Evolutionary conservation across 768 basidiomycete genomes (phyloP).

Genomic region (Tulasnella sp.): DNA sequence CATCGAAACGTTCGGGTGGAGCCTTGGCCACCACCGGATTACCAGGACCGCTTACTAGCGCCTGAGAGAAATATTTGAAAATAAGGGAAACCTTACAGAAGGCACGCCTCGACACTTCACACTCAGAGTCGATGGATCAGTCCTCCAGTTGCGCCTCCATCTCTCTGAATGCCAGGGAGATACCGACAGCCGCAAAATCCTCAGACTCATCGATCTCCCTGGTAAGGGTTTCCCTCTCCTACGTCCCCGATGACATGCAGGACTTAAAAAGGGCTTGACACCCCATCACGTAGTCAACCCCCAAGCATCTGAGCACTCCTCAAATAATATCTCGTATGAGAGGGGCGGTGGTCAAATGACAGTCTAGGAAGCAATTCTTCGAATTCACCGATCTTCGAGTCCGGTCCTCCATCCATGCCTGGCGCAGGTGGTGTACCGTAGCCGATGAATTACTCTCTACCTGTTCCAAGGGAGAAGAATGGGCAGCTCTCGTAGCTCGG

Average conservation of each 20-base stretch:
- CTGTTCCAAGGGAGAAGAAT: neutral
- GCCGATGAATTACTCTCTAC: neutral
- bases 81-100: neutral
- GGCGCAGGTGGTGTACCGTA: neutral
- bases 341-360: neutral
- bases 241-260: too few species aligned
- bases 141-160: neutral
- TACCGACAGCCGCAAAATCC: neutral
- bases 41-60: neutral
- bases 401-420: neutral
- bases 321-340: neutral
- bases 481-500: neutral
- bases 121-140: neutral
- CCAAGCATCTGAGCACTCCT: too few species aligned
- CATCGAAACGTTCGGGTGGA: too few species aligned
- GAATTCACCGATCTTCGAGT: neutral
- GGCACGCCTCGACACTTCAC: neutral
- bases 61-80: neutral
- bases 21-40: too few species aligned
- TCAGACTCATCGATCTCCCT: neutral
- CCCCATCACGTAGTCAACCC: too few species aligned
- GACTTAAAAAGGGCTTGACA: too few species aligned
- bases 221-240: neutral
- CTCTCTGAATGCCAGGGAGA: neutral
- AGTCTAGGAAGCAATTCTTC: neutral